These are phyloP conservation scores for Cyberlindnera xylosilytica DNA, from an alignment of 805 yeast genomes.

Conservation along the genomic window DNA sequence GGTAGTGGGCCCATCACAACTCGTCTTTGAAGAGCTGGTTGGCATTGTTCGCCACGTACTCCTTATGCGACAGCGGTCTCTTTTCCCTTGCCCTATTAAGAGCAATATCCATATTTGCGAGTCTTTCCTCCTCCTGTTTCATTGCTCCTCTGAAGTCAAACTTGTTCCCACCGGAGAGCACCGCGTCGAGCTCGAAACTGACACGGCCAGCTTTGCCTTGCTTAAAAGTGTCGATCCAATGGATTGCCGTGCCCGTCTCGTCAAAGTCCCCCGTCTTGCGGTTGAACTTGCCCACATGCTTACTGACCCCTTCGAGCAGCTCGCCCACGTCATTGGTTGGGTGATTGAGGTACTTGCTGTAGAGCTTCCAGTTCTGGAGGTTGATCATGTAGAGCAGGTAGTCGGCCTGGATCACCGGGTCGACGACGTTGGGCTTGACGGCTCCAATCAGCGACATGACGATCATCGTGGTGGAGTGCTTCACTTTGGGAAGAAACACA, in stretches of 20 bases:
- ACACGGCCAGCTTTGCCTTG: slow-evolving; percentile 42
- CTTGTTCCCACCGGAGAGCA: slow-evolving; percentile 9
- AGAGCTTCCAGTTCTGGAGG: slow-evolving; percentile 39
- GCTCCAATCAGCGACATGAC: slow-evolving; percentile 73
- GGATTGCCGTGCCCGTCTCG: slow-evolving; percentile 59
- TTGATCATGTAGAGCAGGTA: slow-evolving; percentile 75
- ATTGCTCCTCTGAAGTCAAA: slow-evolving; percentile 17
- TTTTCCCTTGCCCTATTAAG: slow-evolving; percentile 18
- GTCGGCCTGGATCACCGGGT: slow-evolving; percentile 84
- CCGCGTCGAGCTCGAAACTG: slow-evolving; percentile 25
- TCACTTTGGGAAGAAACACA: slow-evolving; percentile 74
- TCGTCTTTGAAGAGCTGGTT: slow-evolving; percentile 23
- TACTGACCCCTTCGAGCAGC: slow-evolving; percentile 49
- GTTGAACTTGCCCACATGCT: slow-evolving; percentile 32
- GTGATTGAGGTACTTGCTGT: slow-evolving; percentile 39
- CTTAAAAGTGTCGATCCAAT: slow-evolving; percentile 60
- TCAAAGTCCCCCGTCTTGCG: slow-evolving; percentile 38
- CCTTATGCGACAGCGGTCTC: slow-evolving; percentile 17
- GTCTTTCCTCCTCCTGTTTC: slow-evolving; percentile 17
- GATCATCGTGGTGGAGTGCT: slow-evolving; percentile 66
- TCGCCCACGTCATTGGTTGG: slow-evolving; percentile 75
- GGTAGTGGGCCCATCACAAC: too few relatives aligned
- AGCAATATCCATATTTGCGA: slow-evolving; percentile 23
- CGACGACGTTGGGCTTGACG: slow-evolving; percentile 64
- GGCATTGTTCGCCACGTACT: slow-evolving; percentile 22